Conservation (phyloP, 2,329 filamentous ascomycete species). For the Aciculosporium take region DNA sequence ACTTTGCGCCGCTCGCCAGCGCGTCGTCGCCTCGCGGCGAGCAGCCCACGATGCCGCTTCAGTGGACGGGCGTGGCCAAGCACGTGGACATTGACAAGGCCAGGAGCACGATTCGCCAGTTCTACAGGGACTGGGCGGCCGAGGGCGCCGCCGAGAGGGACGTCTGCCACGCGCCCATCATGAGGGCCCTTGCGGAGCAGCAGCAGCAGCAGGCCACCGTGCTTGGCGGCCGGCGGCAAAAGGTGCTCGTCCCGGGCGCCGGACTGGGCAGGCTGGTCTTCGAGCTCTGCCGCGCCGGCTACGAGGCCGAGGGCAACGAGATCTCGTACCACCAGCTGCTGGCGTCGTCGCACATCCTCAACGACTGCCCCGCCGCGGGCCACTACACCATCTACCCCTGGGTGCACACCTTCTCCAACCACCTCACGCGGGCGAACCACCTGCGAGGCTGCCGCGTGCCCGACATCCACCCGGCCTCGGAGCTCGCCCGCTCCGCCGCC, state of each 20-base stretch:
- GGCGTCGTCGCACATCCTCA: constrained; percentile 64
- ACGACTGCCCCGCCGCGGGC: constrained; percentile 43
- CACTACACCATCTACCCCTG: constrained; percentile 73
- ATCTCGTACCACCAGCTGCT: constrained; percentile 96
- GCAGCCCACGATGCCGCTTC: constrained; percentile 36
- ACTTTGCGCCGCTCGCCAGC: constrained; percentile 42
- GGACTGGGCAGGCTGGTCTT: constrained; percentile 82
- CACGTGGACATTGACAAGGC: constrained; percentile 75
- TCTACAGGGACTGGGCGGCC: constrained; percentile 86
- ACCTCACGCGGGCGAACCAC: constrained; percentile 59
- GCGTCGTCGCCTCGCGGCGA: constrained; percentile 23
- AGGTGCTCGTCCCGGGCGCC: constrained; percentile 75
- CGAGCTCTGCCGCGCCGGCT: constrained; percentile 64
- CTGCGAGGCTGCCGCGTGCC: constrained; percentile 60
- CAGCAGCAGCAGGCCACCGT: constrained; percentile 13
- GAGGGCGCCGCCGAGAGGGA: constrained; percentile 61
- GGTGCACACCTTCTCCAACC: constrained; percentile 78
- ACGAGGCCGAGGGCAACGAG: constrained; percentile 74
- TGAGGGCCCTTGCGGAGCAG: constrained; percentile 47
- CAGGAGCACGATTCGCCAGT: constrained; percentile 78
- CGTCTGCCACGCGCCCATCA: constrained; percentile 63
- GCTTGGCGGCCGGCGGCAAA: constrained; percentile 31
- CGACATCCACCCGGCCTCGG: constrained; percentile 57
- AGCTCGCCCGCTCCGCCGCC: constrained; percentile 25
- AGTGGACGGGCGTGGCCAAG: constrained; percentile 60